Evolutionary conservation across 2,329 filamentous ascomycete species (phyloP), one percentile per base, ranked within the genome.

Genomic region (Calonectria ilicicola): DNA sequence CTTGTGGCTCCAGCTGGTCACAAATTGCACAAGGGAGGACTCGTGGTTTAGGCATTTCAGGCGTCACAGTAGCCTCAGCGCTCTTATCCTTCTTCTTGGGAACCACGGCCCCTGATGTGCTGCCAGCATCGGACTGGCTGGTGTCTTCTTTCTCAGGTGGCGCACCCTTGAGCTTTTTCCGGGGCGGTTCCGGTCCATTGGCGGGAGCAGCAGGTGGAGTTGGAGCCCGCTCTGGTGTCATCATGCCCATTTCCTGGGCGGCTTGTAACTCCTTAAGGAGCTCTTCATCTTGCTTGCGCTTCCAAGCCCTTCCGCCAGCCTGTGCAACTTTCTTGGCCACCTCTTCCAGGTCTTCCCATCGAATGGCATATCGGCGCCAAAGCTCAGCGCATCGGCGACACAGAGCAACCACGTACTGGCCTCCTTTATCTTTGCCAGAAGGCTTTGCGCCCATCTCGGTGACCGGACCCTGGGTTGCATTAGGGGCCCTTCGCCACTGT

Each of bases 291-390:
- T 98, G 93, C 81, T 94, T 94, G 71, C 94, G 92, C 85, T 97
- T 97, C 91, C 93, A 96, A 5, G 94, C 93, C 77, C 95, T 93
- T 56, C 94, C 94, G 51, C 95, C 94, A 56, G 92, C 91, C 75
- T 93, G 91, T 1, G 93, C 91, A 49, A 97, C 92, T 85, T 98
- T 98, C 86, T 96, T 98, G 46, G 93, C 91, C 44, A 98, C 91
- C 79, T 98, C 96, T 49, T 98, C 97, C 17, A 95, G 90, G 76
- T 98, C 95, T 83, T 98, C 97, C 92, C 95, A 99, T 77, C 97
- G 95, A 74, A 99, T 95, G 19, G 93, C 96, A 83, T 99, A 99
- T 76, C 96, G 94, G 63, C 97, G 93, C 97, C 97, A 99, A 10
- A 99, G 87, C 79, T 97, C 93, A 29, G 96, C 96, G 81, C 97